Evolutionary conservation across 2,329 filamentous ascomycete genomes (phyloP), one percentile per base, ranked within the genome.

Genomic region (Verticillium nubilum): DNA sequence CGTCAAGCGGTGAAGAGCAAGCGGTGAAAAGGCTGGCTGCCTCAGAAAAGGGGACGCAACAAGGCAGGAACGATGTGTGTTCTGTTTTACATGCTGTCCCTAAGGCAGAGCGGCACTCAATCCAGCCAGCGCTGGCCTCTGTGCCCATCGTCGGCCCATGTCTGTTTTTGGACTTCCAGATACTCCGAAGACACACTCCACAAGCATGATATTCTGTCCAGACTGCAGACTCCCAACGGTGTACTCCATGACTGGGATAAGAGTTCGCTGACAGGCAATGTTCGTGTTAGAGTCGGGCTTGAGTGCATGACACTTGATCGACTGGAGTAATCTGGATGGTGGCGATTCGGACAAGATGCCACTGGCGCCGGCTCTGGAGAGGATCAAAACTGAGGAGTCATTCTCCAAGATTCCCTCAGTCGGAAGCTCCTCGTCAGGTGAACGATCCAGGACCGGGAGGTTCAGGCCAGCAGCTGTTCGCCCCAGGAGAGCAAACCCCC

Each of bases 271-370:
- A 12, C 58, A 59, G 0, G 63, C 62, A n/a, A 68, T 52, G n/a
- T 68, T 68, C 3, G 67, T 69, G 28, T 69, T 69, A 5, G 67
- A 58, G n/a, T 68, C 67, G 2, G 67, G 67, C 52, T 67, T 67
- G 58, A 68, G 29, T 1, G 62, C 53, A 1, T 59, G 57, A 6
- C 58, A 57, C 9, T 13, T 47, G 23, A 28, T 35, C 10, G 59
- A 54, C 15, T n/a, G 52, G 7, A 27, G 15, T 2, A 29, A 2
- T 1, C 3, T 5, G 26, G 2, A 6, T 2, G 12, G 7, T 19
- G 25, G 33, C 6, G 12, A 17, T 23, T 31, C 19, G n/a, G 52
- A 42, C 3, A 61, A 28, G 1, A 58, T 29, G 0, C 58, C 27
- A 7, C 42, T 54, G 6, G 55, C 52, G 2, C 61, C 58, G 4